Conservation (phyloP, 495 filamentous ascomycete species). For the Xylaria bambusicola region DNA sequence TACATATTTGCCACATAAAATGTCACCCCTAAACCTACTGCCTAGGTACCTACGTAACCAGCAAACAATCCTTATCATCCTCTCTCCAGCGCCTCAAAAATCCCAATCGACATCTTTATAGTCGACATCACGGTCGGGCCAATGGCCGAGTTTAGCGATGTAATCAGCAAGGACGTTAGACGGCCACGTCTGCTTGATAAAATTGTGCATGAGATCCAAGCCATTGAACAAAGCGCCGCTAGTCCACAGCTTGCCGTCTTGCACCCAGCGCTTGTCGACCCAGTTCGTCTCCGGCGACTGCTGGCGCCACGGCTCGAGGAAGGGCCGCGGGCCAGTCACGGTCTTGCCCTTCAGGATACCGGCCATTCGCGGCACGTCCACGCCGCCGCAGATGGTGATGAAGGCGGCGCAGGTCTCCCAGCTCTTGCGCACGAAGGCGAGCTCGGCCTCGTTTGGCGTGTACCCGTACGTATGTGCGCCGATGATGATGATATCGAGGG, state of each 20-base stretch:
- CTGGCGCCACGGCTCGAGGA: slow-evolving; percentile 16
- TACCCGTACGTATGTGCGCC: slow-evolving; percentile 22
- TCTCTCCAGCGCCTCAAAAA: neutral
- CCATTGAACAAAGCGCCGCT: slow-evolving; percentile 37
- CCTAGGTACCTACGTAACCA: too few relatives aligned
- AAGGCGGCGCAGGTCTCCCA: slow-evolving; percentile 21
- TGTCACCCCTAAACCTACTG: too few relatives aligned
- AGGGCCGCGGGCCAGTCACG: slow-evolving; percentile 23
- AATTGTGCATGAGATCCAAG: slow-evolving; percentile 33
- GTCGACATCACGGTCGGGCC: slow-evolving; percentile 20
- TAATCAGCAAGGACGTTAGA: neutral
- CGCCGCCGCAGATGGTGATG: slow-evolving; percentile 30
- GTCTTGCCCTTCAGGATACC: slow-evolving; percentile 27
- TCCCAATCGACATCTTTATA: slow-evolving; percentile 19
- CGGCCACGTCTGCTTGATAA: slow-evolving; percentile 24
- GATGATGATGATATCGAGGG: slow-evolving; percentile 28
- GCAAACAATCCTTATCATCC: too few relatives aligned
- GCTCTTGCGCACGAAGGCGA: slow-evolving; percentile 25
- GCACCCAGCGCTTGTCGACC: slow-evolving; percentile 34
- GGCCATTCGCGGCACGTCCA: slow-evolving; percentile 19
- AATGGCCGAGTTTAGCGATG: slow-evolving; percentile 1
- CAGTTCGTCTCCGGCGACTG: slow-evolving; percentile 24
- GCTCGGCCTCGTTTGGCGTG: slow-evolving; percentile 20
- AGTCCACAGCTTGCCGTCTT: slow-evolving; percentile 35
- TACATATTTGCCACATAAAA: too few relatives aligned